These are phyloP conservation scores for Aspergillus amoenus DNA, from an alignment of 2,329 filamentous ascomycete species.

Conservation along the genomic window DNA sequence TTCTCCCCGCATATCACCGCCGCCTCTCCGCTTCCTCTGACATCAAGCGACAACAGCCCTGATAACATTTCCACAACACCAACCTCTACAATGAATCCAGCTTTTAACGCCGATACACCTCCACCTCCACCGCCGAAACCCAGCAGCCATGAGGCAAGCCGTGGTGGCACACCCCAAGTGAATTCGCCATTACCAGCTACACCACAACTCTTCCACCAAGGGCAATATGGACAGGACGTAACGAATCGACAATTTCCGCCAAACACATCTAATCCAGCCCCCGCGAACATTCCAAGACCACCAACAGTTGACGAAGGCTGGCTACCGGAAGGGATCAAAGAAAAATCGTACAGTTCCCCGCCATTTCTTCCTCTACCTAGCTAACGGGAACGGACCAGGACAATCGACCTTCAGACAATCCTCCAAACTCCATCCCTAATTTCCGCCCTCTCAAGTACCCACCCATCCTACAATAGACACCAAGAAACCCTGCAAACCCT, in stretches of 20 bases:
- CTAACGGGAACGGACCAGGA: constrained; percentile 20
- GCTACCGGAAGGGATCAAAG: constrained; percentile 73
- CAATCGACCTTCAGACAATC: constrained; percentile 67
- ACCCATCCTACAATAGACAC: constrained; percentile 69
- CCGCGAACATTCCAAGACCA: constrained; percentile 24
- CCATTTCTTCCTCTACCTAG: constrained; percentile 16
- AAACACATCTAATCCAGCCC: constrained; percentile 12
- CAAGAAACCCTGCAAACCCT: constrained; percentile 64
- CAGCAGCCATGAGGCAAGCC: constrained; percentile 66
- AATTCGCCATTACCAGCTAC: constrained; percentile 47
- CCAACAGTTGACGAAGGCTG: constrained; percentile 61
- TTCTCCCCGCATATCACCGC: constrained; percentile 4
- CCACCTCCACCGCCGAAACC: constrained; percentile 73
- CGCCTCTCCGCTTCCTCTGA: neutral
- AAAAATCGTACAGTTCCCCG: constrained; percentile 69
- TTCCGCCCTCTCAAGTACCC: constrained; percentile 71
- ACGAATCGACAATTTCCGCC: constrained; percentile 7
- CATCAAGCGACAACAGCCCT: neutral
- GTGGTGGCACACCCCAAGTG: constrained; percentile 62
- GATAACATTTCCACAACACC: constrained; percentile 6
- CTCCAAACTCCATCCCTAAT: constrained; percentile 69
- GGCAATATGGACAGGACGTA: constrained; percentile 22
- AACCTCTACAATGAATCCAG: constrained; percentile 22
- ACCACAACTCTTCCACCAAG: constrained; percentile 35
- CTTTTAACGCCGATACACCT: constrained; percentile 55